Base-by-base conservation (phyloP, 345 rosid genomes). In the Arabis alpina region DNA sequence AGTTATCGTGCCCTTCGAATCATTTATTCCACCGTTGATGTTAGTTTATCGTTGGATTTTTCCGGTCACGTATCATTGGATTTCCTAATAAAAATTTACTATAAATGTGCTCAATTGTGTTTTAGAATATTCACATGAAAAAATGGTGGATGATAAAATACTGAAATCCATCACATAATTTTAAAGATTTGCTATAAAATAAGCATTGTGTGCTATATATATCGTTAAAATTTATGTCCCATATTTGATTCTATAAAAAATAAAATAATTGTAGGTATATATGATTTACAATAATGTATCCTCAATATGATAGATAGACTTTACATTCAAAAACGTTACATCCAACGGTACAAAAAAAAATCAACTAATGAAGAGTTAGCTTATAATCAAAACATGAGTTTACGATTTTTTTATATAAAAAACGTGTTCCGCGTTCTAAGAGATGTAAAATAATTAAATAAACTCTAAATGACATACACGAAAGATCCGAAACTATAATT, bases 1-100 rank as follows among this genome's bases (percentile, higher is more conserved):
- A 16, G 19, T 16, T 16, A 53, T 42, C 43, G 53, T 42, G 54
- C 54, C 34, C 44, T 8, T 32, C 16, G 42, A 43, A 16, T 1
- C 43, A 30, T 30, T 9, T 36, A 36, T 36, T 39, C 39, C 61
- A 66, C 61, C 61, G 19, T 15, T 55, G 12, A 55, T 10, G 44
- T 14, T 55, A 15, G 12, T 36, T 54, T 67, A 9, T 24, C n/a
- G 13, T 66, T 45, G 4, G 8, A 9, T 39, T 40, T 40, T 23
- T n/a, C 58, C 23, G 10, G 5, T 52, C 40, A 15, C 39, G 5
- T 14, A 53, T 50, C 68, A 64, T 5, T 51, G 8, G 10, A 23
- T 13, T 34, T 63, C 7, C 19, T 34, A 40, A 39, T 6, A 37
- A 11, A 36, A 15, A 14, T 14, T 45, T 45, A 45, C 50, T 6